Percentiles rank a stretch among this genome's conserved stretches.
Evolutionary conservation across 2,329 filamentous ascomycete species (phyloP).

Genomic region (Colletotrichum euphorbiae): DNA sequence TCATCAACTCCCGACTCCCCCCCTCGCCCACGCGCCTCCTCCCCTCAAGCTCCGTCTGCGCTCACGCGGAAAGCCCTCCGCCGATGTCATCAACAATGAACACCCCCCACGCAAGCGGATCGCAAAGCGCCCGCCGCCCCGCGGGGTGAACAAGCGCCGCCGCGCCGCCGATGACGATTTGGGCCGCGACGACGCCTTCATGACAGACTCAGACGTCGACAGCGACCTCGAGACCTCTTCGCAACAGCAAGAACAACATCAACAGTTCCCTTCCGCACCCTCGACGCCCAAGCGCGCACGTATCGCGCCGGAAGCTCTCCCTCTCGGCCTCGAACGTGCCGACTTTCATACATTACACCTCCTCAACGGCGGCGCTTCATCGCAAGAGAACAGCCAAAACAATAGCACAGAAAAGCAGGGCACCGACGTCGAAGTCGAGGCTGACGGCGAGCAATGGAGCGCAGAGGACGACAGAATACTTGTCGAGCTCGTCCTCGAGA

Average conservation of each 20-base stretch:
- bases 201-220: constrained; percentile 45
- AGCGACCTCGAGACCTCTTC: constrained; percentile 53
- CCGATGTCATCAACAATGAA: constrained; percentile 45
- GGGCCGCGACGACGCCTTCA: constrained; percentile 52
- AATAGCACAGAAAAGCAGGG: constrained; percentile 44
- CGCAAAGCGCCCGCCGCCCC: constrained; percentile 61
- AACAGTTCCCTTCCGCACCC: constrained; percentile 48
- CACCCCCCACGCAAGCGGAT: constrained; percentile 59
- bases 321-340: constrained; percentile 67
- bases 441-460: constrained; percentile 66
- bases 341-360: constrained; percentile 67
- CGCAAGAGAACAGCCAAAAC: constrained; percentile 27
- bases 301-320: constrained; percentile 70
- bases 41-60: constrained; percentile 68
- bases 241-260: constrained; percentile 40
- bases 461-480: constrained; percentile 73
- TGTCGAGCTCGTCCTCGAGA: constrained; percentile 75
- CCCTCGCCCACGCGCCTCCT: constrained; percentile 62
- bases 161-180: constrained; percentile 60
- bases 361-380: constrained; percentile 44
- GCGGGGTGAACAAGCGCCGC: constrained; percentile 66
- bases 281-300: constrained; percentile 71
- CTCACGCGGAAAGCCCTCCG: constrained; percentile 52
- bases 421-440: constrained; percentile 56
- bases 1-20: constrained; percentile 65